These are phyloP conservation scores for Acidomyces sp. DNA, from an alignment of 495 filamentous ascomycete genomes.

Conservation along the genomic window DNA sequence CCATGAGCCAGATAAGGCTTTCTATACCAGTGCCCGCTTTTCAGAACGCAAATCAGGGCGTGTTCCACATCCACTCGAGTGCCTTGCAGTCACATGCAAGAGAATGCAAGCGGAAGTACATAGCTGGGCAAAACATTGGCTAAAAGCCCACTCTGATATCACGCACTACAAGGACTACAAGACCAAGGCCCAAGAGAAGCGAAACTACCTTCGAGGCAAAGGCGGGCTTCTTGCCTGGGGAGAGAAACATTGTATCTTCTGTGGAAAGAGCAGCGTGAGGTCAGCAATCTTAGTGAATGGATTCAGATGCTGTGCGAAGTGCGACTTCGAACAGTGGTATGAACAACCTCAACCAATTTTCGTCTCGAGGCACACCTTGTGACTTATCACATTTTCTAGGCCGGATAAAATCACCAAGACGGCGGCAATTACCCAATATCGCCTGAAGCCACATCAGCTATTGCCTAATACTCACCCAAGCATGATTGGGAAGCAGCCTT, in stretches of 20 bases:
- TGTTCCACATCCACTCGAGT: constrained; percentile 3
- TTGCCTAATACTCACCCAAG: background rate
- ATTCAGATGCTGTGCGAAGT: constrained; percentile 7
- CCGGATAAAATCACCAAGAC: constrained; percentile 18
- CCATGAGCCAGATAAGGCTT: constrained; percentile 4
- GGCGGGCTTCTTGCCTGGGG: constrained; percentile 6
- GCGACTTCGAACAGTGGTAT: constrained; percentile 13
- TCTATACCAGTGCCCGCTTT: background rate
- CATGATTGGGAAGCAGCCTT: background rate
- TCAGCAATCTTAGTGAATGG: constrained; percentile 13
- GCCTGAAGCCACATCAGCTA: constrained; percentile 8
- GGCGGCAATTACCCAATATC: constrained; percentile 4
- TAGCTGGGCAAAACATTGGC: constrained; percentile 6
- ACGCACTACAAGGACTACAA: constrained; percentile 3
- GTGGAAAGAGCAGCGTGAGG: constrained; percentile 4
- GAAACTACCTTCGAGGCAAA: constrained; percentile 2
- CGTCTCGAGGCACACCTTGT: too few relatives aligned
- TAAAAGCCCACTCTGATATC: constrained; percentile 5
- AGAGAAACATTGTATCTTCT: constrained; percentile 13
- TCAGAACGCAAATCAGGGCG: background rate
- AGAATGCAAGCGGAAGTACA: constrained; percentile 2
- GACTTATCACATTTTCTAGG: too few relatives aligned
- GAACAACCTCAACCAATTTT: too few relatives aligned
- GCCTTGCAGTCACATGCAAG: constrained; percentile 3
- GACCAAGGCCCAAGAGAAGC: background rate